A percentile compares a stretch with the other conserved stretches of the same genome.
Conservation (phyloP, 1,284 basidiomycete genomes). For the Moesziomyces parantarcticus region DNA sequence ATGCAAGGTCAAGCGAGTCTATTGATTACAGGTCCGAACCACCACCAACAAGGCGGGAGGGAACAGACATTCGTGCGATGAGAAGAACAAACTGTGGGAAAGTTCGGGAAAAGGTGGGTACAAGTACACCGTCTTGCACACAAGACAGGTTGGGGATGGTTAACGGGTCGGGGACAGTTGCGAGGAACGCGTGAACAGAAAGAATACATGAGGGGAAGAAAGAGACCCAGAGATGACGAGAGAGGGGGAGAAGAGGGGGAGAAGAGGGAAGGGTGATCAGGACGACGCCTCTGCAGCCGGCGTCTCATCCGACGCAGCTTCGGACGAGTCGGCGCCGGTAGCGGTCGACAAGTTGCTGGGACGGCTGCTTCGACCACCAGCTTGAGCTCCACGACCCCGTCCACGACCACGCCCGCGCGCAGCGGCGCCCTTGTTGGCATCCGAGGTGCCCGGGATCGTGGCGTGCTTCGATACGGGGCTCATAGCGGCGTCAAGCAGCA, state of each 20-base stretch:
- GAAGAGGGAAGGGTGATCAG: conserved; percentile 2
- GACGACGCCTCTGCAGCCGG: conserved; percentile 25
- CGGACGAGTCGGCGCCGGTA: conserved; percentile 18
- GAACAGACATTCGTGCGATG: too few relatives aligned
- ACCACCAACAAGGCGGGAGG: too few relatives aligned
- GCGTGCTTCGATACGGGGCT: conserved; percentile 47
- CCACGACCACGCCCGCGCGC: conserved; percentile 33
- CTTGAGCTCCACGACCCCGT: conserved; percentile 39
- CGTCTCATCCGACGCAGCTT: conserved; percentile 12
- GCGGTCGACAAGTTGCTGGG: conserved; percentile 25
- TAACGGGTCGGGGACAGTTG: too few relatives aligned
- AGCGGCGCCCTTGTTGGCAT: conserved; percentile 2
- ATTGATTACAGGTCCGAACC: too few relatives aligned
- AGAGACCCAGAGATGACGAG: not conserved
- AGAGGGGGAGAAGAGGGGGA: not conserved
- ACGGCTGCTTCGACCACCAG: conserved; percentile 15
- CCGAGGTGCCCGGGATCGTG: conserved; percentile 20
- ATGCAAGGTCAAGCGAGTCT: too few relatives aligned
- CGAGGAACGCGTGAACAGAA: too few relatives aligned
- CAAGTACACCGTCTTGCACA: too few relatives aligned
- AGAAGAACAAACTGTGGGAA: too few relatives aligned
- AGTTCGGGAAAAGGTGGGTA: too few relatives aligned
- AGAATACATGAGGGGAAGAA: too few relatives aligned
- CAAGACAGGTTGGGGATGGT: too few relatives aligned
- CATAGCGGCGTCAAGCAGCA: conserved; percentile 52